phyloP scores from a whole-genome alignment of 768 basidiomycete genomes.

The Boletus vermiculosoides region DNA sequence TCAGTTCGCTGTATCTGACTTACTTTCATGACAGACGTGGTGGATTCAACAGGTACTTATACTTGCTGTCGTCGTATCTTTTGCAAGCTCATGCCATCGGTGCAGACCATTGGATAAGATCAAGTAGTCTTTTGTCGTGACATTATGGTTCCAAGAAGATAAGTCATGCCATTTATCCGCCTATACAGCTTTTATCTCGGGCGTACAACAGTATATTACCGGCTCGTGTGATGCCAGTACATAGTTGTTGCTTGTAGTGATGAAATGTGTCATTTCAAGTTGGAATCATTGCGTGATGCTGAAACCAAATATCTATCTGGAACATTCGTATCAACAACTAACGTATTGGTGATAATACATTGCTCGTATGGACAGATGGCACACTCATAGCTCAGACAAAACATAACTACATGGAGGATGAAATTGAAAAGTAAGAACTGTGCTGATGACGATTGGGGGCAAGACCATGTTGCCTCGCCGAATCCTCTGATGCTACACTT shows the following conservation, averaged over 20 bases:
- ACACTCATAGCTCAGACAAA: constrained; percentile 18
- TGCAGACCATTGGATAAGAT: constrained; percentile 90
- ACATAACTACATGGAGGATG: constrained; percentile 21
- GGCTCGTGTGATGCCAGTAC: not conserved
- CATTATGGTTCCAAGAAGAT: constrained; percentile 7
- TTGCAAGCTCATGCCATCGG: constrained; percentile 18
- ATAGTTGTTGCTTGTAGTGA: not conserved
- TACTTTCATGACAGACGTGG: constrained; percentile 54
- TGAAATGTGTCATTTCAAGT: constrained; percentile 1
- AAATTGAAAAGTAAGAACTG: constrained; percentile 8
- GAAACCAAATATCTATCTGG: constrained; percentile 23
- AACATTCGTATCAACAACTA: constrained; percentile 27
- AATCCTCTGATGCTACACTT: constrained; percentile 26
- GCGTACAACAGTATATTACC: not conserved
- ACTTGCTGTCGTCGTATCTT: not conserved
- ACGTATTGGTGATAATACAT: constrained; percentile 27
- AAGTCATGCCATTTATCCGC: constrained; percentile 15
- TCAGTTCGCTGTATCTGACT: constrained; percentile 10
- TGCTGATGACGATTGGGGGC: constrained; percentile 4
- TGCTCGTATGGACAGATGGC: constrained; percentile 16
- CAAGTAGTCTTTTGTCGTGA: constrained; percentile 49
- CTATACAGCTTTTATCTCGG: constrained; percentile 11
- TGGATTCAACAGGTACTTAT: constrained; percentile 74
- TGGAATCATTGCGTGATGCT: constrained; percentile 4
- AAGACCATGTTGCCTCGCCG: constrained; percentile 3